These are phyloP conservation scores for Hypoxylon cercidicola DNA, from an alignment of 495 filamentous ascomycete genomes.

Conservation along the genomic window DNA sequence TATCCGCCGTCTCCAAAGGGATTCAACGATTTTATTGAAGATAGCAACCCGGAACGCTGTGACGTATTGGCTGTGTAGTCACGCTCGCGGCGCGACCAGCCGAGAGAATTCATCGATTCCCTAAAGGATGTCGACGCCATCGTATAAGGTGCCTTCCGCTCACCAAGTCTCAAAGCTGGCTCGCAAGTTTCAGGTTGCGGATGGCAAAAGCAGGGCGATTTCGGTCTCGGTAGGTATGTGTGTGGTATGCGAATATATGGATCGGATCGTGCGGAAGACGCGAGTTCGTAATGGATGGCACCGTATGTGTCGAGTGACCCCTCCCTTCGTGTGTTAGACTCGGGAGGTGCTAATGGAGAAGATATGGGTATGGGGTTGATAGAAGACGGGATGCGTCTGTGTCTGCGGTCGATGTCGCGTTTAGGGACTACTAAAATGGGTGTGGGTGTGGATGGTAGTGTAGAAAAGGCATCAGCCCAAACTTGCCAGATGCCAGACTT, in stretches of 20 bases:
- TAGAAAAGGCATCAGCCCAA: conserved; percentile 24
- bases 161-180: conserved; percentile 4
- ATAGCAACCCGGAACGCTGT: conserved; percentile 76
- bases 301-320: conserved; percentile 54
- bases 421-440: conserved; percentile 35
- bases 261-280: conserved; percentile 42
- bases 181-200: conserved; percentile 20
- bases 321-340: conserved; percentile 33
- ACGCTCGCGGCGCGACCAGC: conserved; percentile 89
- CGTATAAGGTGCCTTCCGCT: conserved; percentile 21
- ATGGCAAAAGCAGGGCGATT: conserved; percentile 24
- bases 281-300: conserved; percentile 42
- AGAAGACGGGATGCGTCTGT: conserved; percentile 28
- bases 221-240: conserved; percentile 22
- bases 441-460: conserved; percentile 30
- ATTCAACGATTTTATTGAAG: conserved; percentile 84
- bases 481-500: no score
- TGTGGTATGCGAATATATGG: conserved; percentile 45
- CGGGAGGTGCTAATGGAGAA: conserved; percentile 31
- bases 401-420: conserved; percentile 31
- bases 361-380: conserved; percentile 28
- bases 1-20: conserved; percentile 90
- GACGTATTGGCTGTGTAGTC: conserved; percentile 83
- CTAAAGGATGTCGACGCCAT: conserved; percentile 95
- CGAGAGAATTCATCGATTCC: conserved; percentile 92